Evolutionary conservation across 2,329 filamentous ascomycete species (phyloP).

Genomic region (Xylaria sp.): DNA sequence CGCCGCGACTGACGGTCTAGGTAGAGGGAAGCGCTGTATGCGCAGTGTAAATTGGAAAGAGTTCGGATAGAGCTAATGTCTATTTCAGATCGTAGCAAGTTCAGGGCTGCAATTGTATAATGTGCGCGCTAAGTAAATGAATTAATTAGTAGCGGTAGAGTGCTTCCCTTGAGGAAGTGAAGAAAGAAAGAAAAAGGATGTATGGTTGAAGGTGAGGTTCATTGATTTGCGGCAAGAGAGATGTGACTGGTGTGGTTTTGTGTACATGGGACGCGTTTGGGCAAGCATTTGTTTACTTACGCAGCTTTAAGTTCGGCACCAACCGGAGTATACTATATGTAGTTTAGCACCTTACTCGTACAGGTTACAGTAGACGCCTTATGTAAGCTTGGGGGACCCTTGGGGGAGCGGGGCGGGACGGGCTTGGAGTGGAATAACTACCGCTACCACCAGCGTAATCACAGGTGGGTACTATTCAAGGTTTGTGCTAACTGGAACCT

Average conservation of each 20-base stretch:
- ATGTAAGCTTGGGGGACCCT: too few species aligned
- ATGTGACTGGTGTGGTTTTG: not conserved
- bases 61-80: constrained; percentile 14
- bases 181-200: not conserved
- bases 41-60: constrained; percentile 13
- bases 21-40: constrained; percentile 13
- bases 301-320: not conserved
- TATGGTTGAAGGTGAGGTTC: not conserved
- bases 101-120: not conserved
- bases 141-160: too few species aligned
- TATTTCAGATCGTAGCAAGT: not conserved
- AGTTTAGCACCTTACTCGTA: too few species aligned
- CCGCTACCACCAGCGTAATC: not conserved
- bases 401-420: not conserved
- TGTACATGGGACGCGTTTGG: constrained; percentile 19
- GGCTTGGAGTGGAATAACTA: not conserved
- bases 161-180: too few species aligned
- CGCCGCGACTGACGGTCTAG: constrained; percentile 14
- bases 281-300: constrained; percentile 27
- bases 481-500: too few species aligned
- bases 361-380: too few species aligned
- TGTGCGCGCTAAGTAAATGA: not conserved
- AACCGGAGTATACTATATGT: too few species aligned
- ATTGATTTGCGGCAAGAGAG: not conserved
- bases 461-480: too few species aligned